Conservation (phyloP, 495 filamentous ascomycete species). For the Aspergillus biplanus region DNA sequence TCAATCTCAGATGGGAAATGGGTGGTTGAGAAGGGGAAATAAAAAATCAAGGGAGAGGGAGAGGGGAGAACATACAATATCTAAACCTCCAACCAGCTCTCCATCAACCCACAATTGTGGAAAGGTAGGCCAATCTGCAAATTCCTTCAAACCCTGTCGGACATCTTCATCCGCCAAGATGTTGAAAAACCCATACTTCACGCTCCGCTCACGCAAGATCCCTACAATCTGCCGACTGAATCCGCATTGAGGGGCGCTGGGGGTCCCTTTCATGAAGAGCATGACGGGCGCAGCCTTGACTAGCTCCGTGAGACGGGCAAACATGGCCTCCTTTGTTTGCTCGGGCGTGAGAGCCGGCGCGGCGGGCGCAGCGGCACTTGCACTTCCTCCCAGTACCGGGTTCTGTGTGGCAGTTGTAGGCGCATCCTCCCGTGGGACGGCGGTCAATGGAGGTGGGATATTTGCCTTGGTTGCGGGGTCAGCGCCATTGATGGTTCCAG, state of each 20-base stretch:
- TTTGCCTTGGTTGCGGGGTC: constrained; percentile 36
- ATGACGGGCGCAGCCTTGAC: constrained; percentile 96
- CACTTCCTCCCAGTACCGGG: constrained; percentile 41
- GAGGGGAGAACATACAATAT: constrained; percentile 74
- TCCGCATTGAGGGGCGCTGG: constrained; percentile 88
- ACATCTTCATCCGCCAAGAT: constrained; percentile 98
- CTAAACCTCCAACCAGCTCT: constrained; percentile 86
- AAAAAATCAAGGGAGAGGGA: constrained; percentile 9
- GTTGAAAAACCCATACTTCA: constrained; percentile 99
- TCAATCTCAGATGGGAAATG: neutral
- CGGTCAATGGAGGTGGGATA: constrained; percentile 57
- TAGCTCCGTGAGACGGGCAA: constrained; percentile 73
- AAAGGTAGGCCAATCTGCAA: constrained; percentile 96
- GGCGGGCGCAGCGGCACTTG: constrained; percentile 20
- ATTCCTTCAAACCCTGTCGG: constrained; percentile 91
- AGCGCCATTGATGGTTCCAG: constrained; percentile 26
- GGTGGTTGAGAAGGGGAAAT: constrained; percentile 19
- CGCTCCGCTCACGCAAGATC: constrained; percentile 80
- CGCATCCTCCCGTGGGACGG: constrained; percentile 48
- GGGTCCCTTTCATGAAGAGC: constrained; percentile 88
- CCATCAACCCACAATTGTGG: constrained; percentile 86
- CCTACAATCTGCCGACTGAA: constrained; percentile 89
- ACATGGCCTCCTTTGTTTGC: constrained; percentile 75
- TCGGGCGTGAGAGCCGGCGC: constrained; percentile 47
- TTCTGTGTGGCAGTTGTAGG: constrained; percentile 39